Percentiles rank a stretch among this genome's conserved stretches.
phyloP scores from a whole-genome alignment of 2,329 filamentous ascomycete genomes.

The Beauveria sp. region DNA sequence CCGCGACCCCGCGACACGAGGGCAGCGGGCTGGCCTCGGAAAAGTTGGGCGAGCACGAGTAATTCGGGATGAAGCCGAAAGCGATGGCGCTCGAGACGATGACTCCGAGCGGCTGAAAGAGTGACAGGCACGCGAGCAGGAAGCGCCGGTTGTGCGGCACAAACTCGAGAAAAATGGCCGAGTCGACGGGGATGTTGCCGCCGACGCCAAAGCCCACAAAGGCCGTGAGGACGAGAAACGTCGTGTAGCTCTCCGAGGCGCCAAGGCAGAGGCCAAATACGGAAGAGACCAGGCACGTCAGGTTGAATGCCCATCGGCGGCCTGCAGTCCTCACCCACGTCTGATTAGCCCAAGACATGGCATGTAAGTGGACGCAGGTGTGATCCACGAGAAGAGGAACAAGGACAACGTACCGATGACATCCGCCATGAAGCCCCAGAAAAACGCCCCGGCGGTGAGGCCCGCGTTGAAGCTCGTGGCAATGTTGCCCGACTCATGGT shows the following conservation, averaged over 20 bases:
- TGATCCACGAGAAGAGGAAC: too few relatives aligned
- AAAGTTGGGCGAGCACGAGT: slow-evolving; percentile 44
- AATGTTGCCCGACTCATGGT: slow-evolving; percentile 35
- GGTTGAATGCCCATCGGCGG: slow-evolving; percentile 49
- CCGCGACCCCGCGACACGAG: slow-evolving; percentile 32
- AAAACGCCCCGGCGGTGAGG: slow-evolving; percentile 45
- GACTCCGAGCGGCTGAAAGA: slow-evolving; percentile 49
- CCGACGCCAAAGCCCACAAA: slow-evolving; percentile 46
- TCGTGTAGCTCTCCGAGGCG: slow-evolving; percentile 39
- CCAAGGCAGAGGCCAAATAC: slow-evolving; percentile 46
- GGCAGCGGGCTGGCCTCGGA: slow-evolving; percentile 31
- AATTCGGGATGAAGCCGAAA: slow-evolving; percentile 44
- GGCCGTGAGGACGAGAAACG: slow-evolving; percentile 44
- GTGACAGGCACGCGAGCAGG: slow-evolving; percentile 42
- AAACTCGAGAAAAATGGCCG: slow-evolving; percentile 48
- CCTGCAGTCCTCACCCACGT: slow-evolving; percentile 18
- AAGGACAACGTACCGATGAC: slow-evolving; percentile 27
- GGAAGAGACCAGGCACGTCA: slow-evolving; percentile 47
- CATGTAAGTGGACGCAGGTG: too few relatives aligned
- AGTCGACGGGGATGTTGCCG: slow-evolving; percentile 49
- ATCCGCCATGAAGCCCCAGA: slow-evolving; percentile 49
- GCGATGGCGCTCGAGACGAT: slow-evolving; percentile 42
- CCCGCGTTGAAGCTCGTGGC: slow-evolving; percentile 46
- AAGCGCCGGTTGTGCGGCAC: slow-evolving; percentile 43
- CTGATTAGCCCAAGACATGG: neutral